Evolutionary conservation across 2,329 filamentous ascomycete genomes (phyloP).

Genomic region (Beauveria medogensis): DNA sequence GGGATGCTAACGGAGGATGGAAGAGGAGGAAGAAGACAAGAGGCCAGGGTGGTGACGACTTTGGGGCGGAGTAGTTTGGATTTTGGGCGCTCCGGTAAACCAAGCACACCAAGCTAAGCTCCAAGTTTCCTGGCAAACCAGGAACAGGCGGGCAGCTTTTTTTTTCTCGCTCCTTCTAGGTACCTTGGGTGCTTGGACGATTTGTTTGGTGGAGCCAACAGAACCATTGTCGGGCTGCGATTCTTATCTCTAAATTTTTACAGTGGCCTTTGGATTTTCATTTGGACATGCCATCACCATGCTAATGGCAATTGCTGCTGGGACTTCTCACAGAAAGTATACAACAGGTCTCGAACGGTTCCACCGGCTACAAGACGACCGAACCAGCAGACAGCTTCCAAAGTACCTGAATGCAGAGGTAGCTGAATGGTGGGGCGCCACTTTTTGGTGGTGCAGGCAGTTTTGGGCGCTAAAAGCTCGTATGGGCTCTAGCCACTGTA

Average conservation of each 20-base stretch:
- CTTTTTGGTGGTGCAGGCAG: neutral
- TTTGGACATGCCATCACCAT: too few relatives aligned
- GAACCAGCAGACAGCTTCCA: too few relatives aligned
- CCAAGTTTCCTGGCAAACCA: neutral
- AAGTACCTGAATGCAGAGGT: neutral
- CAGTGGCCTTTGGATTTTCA: too few relatives aligned
- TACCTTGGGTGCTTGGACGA: neutral
- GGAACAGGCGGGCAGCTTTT: neutral
- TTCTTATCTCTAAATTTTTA: too few relatives aligned
- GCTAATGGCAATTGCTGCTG: too few relatives aligned
- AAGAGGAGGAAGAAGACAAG: neutral
- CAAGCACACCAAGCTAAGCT: neutral
- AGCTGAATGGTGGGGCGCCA: neutral
- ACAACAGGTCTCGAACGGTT: too few relatives aligned
- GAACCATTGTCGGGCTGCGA: too few relatives aligned
- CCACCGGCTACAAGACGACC: too few relatives aligned
- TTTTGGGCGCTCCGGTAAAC: neutral
- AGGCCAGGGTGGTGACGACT: slow-evolving; percentile 8
- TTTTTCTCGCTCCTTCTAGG: neutral
- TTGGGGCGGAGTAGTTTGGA: neutral
- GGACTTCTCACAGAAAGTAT: too few relatives aligned
- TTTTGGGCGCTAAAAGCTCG: neutral
- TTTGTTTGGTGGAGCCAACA: too few relatives aligned
- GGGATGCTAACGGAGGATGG: neutral
- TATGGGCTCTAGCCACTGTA: neutral